These are phyloP conservation scores for Auriscalpium orientale DNA, from an alignment of 768 basidiomycete species.

Conservation along the genomic window DNA sequence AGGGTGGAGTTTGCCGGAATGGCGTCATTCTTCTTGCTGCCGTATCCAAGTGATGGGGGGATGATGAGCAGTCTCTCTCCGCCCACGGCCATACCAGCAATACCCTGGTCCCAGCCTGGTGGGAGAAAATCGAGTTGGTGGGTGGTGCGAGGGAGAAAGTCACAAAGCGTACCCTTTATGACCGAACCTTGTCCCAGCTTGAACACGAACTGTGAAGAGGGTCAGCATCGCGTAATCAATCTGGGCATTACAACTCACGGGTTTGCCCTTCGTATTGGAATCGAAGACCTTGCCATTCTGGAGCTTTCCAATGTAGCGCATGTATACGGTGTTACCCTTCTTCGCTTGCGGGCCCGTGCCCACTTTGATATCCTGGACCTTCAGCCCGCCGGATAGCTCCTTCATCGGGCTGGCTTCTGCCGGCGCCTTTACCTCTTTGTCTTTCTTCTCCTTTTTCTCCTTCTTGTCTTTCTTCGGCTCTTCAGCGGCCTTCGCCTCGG, in stretches of 20 bases:
- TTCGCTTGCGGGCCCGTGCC: constrained; percentile 86
- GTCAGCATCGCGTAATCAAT: constrained; percentile 4
- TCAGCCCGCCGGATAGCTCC: constrained; percentile 64
- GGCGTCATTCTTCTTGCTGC: constrained; percentile 46
- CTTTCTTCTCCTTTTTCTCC: constrained; percentile 16
- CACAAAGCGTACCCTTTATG: constrained; percentile 60
- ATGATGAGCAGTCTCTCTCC: constrained; percentile 81
- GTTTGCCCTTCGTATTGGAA: constrained; percentile 76
- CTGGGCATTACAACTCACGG: constrained; percentile 41
- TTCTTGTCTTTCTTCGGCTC: constrained; percentile 32
- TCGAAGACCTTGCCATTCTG: constrained; percentile 71
- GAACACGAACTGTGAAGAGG: constrained; percentile 55
- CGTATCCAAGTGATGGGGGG: constrained; percentile 67
- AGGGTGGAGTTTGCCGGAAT: constrained; percentile 82
- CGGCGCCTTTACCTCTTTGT: constrained; percentile 24
- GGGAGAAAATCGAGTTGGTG: not conserved
- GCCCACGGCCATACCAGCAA: constrained; percentile 86
- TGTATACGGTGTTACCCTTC: constrained; percentile 70
- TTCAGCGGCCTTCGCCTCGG: constrained; percentile 17
- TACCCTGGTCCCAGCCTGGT: constrained; percentile 84
- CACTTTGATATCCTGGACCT: constrained; percentile 65
- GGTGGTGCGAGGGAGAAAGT: not conserved
- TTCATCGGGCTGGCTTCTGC: constrained; percentile 17
- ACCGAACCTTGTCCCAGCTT: constrained; percentile 82
- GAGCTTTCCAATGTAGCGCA: constrained; percentile 94